Base-by-base conservation (phyloP, 1,284 basidiomycete genomes). In the Pseudozyma sp. region DNA sequence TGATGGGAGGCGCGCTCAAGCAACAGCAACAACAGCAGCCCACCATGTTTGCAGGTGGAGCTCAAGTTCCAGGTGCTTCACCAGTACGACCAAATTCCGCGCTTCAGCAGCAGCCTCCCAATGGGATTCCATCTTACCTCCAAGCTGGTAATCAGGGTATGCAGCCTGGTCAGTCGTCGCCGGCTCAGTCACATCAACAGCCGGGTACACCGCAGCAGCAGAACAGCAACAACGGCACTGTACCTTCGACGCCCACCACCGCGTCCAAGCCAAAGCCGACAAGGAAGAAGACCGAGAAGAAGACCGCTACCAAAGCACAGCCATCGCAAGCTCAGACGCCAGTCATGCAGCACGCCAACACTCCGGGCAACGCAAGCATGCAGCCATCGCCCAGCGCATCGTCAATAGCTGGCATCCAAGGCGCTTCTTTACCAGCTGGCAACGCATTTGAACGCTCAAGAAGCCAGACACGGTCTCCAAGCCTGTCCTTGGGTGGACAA, bases 381-480 rank as follows among this genome's bases (percentile, higher is more conserved):
- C 69, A 74, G 55, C 71, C 55, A 12, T 74, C 71, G 14, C 71
- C 71, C 2, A 62, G 71, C 19, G 70, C 64, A 10, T 75, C 72
- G 5, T 65, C 66, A 50, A 67, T 70, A 53, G 58, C 71, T 38
- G 66, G 66, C 44, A 70, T 74, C 18, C 71, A 69, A 38, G 68
- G 63, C 39, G 68, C 72, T 1, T 60, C 64, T n/a, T 49, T 76
- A 12, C 68, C 68, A 0, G 44, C 47, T 9, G 63, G 64, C 16
- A 59, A 49, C 31, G 73, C 69, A 0, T 76, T 76, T 12, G 77
- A 79, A 42, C 67, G 77, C 31, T 74, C 70, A 11, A 63, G 77
- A 12, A 79, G 77, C 52, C 77, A 79, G 19, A 79, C 77, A 13
- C 61, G 74, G 1, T 77, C 75, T 21, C 77, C 77, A 0, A 77